A percentile compares a stretch with the other conserved stretches of the same genome.
These are phyloP conservation scores for Pseudogymnoascus sp. DNA, from an alignment of 2,329 filamentous ascomycete species.

Conservation along the genomic window DNA sequence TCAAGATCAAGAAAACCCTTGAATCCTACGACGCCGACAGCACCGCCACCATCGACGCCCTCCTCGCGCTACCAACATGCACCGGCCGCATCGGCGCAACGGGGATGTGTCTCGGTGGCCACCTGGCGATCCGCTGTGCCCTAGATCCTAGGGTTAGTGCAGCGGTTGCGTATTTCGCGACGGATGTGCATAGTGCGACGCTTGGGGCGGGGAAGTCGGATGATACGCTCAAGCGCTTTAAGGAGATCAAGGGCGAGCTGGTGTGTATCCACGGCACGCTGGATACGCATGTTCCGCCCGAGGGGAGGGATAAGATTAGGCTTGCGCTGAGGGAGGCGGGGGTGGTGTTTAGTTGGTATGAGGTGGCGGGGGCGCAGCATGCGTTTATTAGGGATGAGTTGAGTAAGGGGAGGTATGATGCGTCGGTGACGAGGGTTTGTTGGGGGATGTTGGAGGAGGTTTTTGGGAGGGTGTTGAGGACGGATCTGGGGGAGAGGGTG, in stretches of 20 bases:
- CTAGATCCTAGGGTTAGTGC: conserved; percentile 71
- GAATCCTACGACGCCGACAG: conserved; percentile 81
- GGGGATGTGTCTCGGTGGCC: conserved; percentile 90
- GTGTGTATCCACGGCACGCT: conserved; percentile 88
- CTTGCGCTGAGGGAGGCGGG: conserved; percentile 71
- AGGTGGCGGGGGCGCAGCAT: conserved; percentile 89
- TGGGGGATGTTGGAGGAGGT: conserved; percentile 86
- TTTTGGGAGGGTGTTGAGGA: conserved; percentile 69
- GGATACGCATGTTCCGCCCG: conserved; percentile 81
- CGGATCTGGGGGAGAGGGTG: conserved; percentile 65
- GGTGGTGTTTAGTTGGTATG: conserved; percentile 72
- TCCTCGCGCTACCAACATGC: conserved; percentile 67
- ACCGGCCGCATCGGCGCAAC: conserved; percentile 72
- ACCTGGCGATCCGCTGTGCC: conserved; percentile 65
- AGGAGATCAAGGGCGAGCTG: conserved; percentile 68
- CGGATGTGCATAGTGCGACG: conserved; percentile 75
- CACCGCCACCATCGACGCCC: conserved; percentile 56
- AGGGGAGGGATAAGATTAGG: conserved; percentile 75
- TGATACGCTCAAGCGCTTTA: conserved; percentile 51
- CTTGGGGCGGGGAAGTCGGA: conserved; percentile 63
- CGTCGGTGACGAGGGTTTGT: conserved; percentile 76
- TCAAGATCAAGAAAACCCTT: conserved; percentile 78
- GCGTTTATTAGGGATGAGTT: conserved; percentile 91
- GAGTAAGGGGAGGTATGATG: conserved; percentile 89
- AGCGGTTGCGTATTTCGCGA: conserved; percentile 83